Evolutionary conservation across 2,329 filamentous ascomycete species (phyloP), one percentile per base, ranked within the genome.

Genomic region (Alternaria atra): DNA sequence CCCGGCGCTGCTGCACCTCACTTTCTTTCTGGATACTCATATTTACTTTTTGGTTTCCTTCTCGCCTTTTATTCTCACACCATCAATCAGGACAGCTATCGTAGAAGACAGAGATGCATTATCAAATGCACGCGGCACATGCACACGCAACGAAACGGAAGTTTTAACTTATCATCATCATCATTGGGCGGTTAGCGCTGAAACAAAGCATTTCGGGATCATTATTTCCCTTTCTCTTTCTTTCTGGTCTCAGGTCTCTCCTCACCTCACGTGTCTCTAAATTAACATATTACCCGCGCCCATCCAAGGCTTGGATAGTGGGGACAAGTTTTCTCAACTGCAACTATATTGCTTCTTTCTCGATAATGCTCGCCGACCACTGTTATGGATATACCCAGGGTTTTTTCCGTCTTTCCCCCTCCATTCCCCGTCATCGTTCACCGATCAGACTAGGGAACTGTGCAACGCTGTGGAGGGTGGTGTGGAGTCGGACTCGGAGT

Each of bases 171-270:
- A 67, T 57, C 39, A 48, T 55, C 42, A 58, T 60, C 59, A 68
- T 65, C 67, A 70, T 69, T 65, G 70, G 70, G 70, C 66, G 70
- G 70, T 63, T 68, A 73, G 70, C 70, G 67, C 63, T 73, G 67
- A 69, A 62, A 66, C 44, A 58, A 53, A 55, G 62, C 52, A 67
- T 65, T 65, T 63, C 54, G 44, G 63, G 37, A 50, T 50, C 46
- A 34, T 63, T 52, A 55, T 61, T 64, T 61, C 64, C 48, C 32
- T 37, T 4, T 52, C 13, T 52, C 20, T 47, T 46, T 60, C 29
- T 34, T 53, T 52, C 54, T 61, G 47, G 56, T 53, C 55, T 52
- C 48, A 46, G 37, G 32, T 44, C 60, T 50, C 23, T 50, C 17
- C 30, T 35, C 30, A 17, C 17, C 30, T 35, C 17, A 17, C 30